A percentile compares a stretch with the other conserved stretches of the same genome.
phyloP scores from a whole-genome alignment of 176 grass and related monocot species.

The Phoenix roebelenii region DNA sequence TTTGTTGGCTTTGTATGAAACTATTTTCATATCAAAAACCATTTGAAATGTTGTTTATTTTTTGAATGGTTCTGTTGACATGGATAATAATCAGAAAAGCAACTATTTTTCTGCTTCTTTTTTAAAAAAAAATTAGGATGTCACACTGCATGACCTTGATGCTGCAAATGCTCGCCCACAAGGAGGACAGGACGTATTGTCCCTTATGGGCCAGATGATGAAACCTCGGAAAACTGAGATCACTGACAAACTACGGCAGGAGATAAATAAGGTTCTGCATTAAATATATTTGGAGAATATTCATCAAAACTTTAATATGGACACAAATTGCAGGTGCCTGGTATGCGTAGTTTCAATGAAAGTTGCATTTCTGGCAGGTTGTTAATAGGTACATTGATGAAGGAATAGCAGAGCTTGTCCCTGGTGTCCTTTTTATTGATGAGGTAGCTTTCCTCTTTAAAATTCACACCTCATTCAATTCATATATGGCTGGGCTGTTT shows the following conservation, averaged over 20 bases:
- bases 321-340: too few relatives aligned
- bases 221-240: slow-evolving; percentile 93
- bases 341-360: too few relatives aligned
- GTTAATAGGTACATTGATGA: slow-evolving; percentile 90
- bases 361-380: slow-evolving; percentile 30
- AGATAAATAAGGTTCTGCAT: slow-evolving; percentile 79
- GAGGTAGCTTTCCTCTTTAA: slow-evolving; percentile 32
- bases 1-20: too few relatives aligned
- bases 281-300: too few relatives aligned
- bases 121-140: slow-evolving; percentile 33
- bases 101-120: too few relatives aligned
- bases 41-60: too few relatives aligned
- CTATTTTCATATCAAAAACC: too few relatives aligned
- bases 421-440: slow-evolving; percentile 92
- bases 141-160: slow-evolving; percentile 93
- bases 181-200: slow-evolving; percentile 95
- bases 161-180: slow-evolving; percentile 97
- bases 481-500: not conserved
- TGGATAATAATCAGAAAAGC: too few relatives aligned
- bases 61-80: too few relatives aligned
- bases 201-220: slow-evolving; percentile 98
- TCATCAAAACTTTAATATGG: too few relatives aligned
- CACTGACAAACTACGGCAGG: slow-evolving; percentile 82
- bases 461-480: not conserved
- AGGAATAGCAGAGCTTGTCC: slow-evolving; percentile 96